Evolutionary conservation across 192 early-diverging fungal species (phyloP), one percentile per base, ranked within the genome.

Genomic region (Umbelopsis ramanniana): DNA sequence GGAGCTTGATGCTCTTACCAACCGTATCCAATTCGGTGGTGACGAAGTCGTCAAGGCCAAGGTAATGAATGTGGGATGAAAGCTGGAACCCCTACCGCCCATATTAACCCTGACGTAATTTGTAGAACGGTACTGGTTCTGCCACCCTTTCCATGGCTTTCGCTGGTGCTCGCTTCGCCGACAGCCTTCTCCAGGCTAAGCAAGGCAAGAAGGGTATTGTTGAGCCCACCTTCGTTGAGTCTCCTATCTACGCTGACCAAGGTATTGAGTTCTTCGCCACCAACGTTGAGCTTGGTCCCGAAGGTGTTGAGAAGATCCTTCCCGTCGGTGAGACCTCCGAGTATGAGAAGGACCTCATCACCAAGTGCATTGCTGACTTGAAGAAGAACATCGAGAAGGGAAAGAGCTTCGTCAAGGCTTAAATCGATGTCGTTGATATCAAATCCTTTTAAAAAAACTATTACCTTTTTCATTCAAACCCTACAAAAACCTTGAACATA

Each of bases 31-130:
- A 86, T 97, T 91, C 79, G 97, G 94, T 77, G 97, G 97, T 77
- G 97, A 98, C 78, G 97, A 98, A 83, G 97, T 98, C 38, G 95
- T 98, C 78, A 93, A 96, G 90, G 97, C 97, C 77, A 98, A 98
- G 91, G 89, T 63, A 63, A 63, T 43, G 11, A 11, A 4, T 43
- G 33, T 7, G 17, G 2, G 15, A 63, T 29, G 11, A 35, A 35
- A 3, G 29, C 29, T 29, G 29, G 29, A 29, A 29, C 1, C 29
- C 29, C 29, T n/a, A n/a, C n/a, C n/a, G n/a, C 15, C 6, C 8
- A 14, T 14, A 60, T 63, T 63, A 26, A 54, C 26, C 33, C 3
- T 63, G 40, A 43, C 40, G 4, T 63, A 37, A 29, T 37, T 12
- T 33, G 0, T 63, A 63, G 57, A 63, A 93, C 79, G 93, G 96